A percentile compares a stretch with the other conserved stretches of the same genome.
Conservation (phyloP, 768 basidiomycete species). For the Cystoderma amianthinum region DNA sequence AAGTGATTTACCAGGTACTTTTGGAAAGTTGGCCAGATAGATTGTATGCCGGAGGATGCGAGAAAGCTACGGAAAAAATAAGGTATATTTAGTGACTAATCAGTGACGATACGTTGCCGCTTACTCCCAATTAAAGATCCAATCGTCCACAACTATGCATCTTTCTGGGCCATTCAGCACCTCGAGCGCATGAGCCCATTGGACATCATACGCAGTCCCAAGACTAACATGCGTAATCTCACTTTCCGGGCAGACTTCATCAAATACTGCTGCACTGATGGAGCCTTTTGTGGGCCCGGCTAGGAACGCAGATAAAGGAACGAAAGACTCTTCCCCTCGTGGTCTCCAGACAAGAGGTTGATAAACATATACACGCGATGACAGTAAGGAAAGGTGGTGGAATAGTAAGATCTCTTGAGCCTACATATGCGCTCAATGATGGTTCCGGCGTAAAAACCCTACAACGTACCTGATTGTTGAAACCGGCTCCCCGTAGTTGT, state of each 20-base stretch:
- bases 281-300: conserved; percentile 28
- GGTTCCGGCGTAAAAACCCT: conserved; percentile 1
- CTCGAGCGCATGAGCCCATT: conserved; percentile 30
- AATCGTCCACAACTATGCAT: conserved; percentile 37
- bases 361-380: conserved; percentile 33
- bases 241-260: conserved; percentile 30
- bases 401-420: conserved; percentile 39
- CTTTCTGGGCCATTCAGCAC: conserved; percentile 23
- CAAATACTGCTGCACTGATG: conserved; percentile 26
- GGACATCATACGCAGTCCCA: conserved; percentile 12
- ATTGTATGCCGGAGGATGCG: conserved; percentile 27
- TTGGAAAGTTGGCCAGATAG: conserved; percentile 32
- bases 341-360: conserved; percentile 40
- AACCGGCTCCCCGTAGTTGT: conserved; percentile 41
- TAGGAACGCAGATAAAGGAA: conserved; percentile 38
- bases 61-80: conserved; percentile 22
- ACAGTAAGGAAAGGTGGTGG: conserved; percentile 35
- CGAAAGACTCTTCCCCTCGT: conserved; percentile 27
- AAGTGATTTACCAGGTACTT: conserved; percentile 31
- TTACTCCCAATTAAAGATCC: conserved; percentile 37
- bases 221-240: conserved; percentile 28
- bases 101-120: conserved; percentile 7
- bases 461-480: conserved; percentile 37
- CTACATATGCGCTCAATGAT: conserved; percentile 12
- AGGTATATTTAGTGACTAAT: not conserved